phyloP scores from a whole-genome alignment of 1,139 yeast genomes.

The Hansenula lynferdii region DNA sequence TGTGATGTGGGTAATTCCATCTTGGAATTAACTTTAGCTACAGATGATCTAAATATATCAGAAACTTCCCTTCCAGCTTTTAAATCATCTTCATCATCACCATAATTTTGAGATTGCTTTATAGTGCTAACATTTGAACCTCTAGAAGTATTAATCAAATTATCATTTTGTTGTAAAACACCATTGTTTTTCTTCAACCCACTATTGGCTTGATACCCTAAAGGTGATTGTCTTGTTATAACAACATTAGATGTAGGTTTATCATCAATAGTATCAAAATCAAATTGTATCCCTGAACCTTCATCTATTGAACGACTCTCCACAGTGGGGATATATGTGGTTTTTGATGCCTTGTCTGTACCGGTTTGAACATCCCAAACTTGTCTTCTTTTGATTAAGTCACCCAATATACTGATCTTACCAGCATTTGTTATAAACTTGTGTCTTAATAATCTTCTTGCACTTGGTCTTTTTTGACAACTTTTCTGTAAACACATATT shows the following conservation, averaged over 20 bases:
- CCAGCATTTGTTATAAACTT: conserved; percentile 49
- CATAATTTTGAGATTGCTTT: too few relatives aligned
- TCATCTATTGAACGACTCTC: not conserved
- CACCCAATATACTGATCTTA: conserved; percentile 26
- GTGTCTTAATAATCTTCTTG: conserved; percentile 54
- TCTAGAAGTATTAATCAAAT: conserved; percentile 3
- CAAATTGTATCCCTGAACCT: conserved; percentile 12
- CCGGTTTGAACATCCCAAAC: conserved; percentile 15
- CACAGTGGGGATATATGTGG: conserved; percentile 16
- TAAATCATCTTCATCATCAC: not conserved
- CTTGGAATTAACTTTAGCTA: not conserved
- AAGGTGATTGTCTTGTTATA: conserved; percentile 14
- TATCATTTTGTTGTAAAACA: conserved; percentile 7
- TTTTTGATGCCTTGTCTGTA: conserved; percentile 3
- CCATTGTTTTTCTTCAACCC: not conserved
- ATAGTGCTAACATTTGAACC: conserved; percentile 3
- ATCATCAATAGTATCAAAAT: conserved; percentile 15
- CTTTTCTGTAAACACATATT: conserved; percentile 58
- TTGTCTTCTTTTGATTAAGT: conserved; percentile 24
- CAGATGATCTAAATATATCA: not conserved
- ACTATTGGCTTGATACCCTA: conserved; percentile 6
- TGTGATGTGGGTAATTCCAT: not conserved
- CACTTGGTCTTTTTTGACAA: conserved; percentile 55
- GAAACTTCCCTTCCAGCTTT: not conserved
- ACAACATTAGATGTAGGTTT: conserved; percentile 14